Evolutionary conservation across 352 stramenopile species (phyloP), one percentile per base, ranked within the genome.

Genomic region (Pythium utonaiense): DNA sequence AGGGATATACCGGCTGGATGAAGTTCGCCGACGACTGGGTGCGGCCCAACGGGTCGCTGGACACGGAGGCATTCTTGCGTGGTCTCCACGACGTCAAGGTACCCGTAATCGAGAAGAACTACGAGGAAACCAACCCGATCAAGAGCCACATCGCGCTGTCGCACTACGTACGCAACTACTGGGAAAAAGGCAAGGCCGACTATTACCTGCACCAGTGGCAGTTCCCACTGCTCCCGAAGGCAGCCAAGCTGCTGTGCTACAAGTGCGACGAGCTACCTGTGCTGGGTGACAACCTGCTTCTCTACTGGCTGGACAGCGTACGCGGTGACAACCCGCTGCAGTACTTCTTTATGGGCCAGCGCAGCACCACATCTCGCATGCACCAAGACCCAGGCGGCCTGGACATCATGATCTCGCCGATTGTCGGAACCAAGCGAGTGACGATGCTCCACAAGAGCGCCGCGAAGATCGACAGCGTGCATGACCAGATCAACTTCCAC

Each of bases 121-220:
- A 92, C 49, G 80, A 92, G 34, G 80, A 89, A 30, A 70, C 69
- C 17, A 86, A 86, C 58, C 82, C 82, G 40, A 92, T 92, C 53
- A 92, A 90, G 57, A 89, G 77, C 27, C 69, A 91, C 45, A 30
- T 91, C 45, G 57, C 74, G 21, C 66, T 93, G 33, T 78, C 74
- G 53, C 74, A 91, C 55, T 93, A 90, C 57, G 81, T 93, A 19
- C 83, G 86, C 57, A 87, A 89, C 60, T 89, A 88, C 64, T 93
- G 81, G 83, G 77, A 88, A 41, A 80, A 86, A 28, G 83, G 81
- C 51, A 83, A 84, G 44, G 71, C 79, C 19, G 82, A 89, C 42
- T 87, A 97, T 45, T 98, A 98, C 60, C 70, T 98, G 62, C 93
- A 98, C 55, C 93, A 98, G 75, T 98, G 93, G 93, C 93, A 98